Conservation (phyloP, 805 yeast genomes). For the Barnettozyma siamensis region DNA sequence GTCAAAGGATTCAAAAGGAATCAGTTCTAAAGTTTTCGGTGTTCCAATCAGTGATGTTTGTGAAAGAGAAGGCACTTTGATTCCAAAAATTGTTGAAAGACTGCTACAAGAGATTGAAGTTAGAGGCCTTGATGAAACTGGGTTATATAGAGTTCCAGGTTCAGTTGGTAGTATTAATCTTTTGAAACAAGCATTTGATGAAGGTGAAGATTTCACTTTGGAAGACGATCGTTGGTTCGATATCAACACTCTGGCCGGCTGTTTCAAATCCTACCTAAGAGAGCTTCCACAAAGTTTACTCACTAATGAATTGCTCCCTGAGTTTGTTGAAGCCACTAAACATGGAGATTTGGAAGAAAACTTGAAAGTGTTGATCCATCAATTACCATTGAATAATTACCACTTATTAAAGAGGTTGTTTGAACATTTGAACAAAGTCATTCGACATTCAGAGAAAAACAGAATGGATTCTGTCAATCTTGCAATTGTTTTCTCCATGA, state of each 20-base stretch:
- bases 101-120: conserved; percentile 72
- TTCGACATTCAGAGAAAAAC: conserved; percentile 60
- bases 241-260: conserved; percentile 81
- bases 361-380: conserved; percentile 29
- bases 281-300: conserved; percentile 84
- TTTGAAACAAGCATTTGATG: conserved; percentile 49
- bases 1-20: conserved; percentile 35
- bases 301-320: conserved; percentile 57
- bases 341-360: conserved; percentile 29
- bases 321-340: conserved; percentile 40
- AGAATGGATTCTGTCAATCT: conserved; percentile 86
- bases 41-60: conserved; percentile 77
- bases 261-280: conserved; percentile 76
- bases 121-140: conserved; percentile 88
- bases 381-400: conserved; percentile 62
- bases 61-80: conserved; percentile 52
- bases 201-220: conserved; percentile 39
- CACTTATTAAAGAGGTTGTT: conserved; percentile 61
- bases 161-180: conserved; percentile 53
- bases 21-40: conserved; percentile 65
- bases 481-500: conserved; percentile 81
- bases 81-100: conserved; percentile 63
- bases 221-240: conserved; percentile 64
- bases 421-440: conserved; percentile 64
- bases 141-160: conserved; percentile 75